Conservation (phyloP, 2,329 filamentous ascomycete species). For the Metarhizium rileyi region DNA sequence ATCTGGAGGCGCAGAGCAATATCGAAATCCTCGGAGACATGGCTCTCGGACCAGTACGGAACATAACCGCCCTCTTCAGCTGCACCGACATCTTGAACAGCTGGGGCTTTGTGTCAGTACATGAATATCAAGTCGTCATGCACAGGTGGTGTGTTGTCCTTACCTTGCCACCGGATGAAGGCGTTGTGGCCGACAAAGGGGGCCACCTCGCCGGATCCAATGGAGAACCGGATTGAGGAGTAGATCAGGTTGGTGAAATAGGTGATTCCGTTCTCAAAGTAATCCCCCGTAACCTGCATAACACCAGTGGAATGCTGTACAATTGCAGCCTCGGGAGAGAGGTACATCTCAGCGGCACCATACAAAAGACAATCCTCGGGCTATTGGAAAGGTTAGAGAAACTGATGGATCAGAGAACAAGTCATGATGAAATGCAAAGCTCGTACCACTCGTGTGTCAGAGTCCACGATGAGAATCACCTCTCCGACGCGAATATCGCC, state of each 20-base stretch:
- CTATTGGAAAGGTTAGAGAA: neutral
- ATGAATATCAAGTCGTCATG: neutral
- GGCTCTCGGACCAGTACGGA: constrained; percentile 65
- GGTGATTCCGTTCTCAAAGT: constrained; percentile 64
- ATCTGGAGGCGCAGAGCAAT: constrained; percentile 64
- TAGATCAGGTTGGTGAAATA: constrained; percentile 76
- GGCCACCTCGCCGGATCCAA: constrained; percentile 61
- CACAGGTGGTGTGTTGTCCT: neutral
- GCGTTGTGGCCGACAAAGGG: constrained; percentile 75
- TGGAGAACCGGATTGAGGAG: constrained; percentile 59
- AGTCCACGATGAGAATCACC: constrained; percentile 58
- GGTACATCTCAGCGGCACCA: constrained; percentile 62
- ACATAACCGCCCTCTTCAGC: constrained; percentile 38
- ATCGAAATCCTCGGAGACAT: constrained; percentile 72
- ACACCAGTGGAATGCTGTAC: constrained; percentile 65
- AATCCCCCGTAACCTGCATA: constrained; percentile 64
- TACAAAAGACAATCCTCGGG: constrained; percentile 59
- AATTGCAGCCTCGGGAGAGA: constrained; percentile 59
- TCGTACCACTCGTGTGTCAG: constrained; percentile 52
- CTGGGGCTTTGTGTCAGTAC: constrained; percentile 5
- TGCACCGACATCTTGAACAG: constrained; percentile 24
- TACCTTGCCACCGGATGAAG: constrained; percentile 54
- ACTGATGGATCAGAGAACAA: neutral
- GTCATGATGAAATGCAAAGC: neutral
- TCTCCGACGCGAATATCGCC: constrained; percentile 53